Base-by-base conservation (phyloP, 2,329 filamentous ascomycete genomes). In the Ceratocystiopsis minuta region DNA sequence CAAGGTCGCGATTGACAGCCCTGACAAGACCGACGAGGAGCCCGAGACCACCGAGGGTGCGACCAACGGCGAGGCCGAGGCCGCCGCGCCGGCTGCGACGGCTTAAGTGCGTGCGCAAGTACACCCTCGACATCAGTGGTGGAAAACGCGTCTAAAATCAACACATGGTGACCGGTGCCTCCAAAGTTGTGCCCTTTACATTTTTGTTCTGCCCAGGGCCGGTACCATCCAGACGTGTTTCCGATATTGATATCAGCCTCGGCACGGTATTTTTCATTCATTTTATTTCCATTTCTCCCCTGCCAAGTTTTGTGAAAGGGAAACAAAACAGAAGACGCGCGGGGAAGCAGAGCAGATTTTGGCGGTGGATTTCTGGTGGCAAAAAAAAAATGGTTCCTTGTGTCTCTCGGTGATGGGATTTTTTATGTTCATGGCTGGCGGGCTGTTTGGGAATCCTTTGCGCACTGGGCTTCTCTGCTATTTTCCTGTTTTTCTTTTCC, bases 1-100 rank as follows among this genome's bases (percentile, higher is more conserved):
- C 74, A 98, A 98, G 82, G 87, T 98, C 60, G 90, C 90, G 59
- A 96, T 98, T 58, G 90, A 98, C 70, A 95, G 86, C 72, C 90
- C 90, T 50, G 88, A 92, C 67, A 98, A 96, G 80, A 78, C 75
- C 46, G 75, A 80, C 50, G 88, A 95, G 65, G 88, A 95, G 60
- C 76, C 81, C 56, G 80, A 70, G 55, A 64, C 64, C 48, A 61
- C 61, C 44, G 57, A 59, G 53, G 52, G 54, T 48, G 62, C 63
- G 55, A 52, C 57, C 51, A 62, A 64, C 51, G 62, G 58, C 46
- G 53, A 62, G 52, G 45, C 53, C 43, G 46, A 48, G 18, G 46
- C 51, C 37, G 46, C 51, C 31, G 43, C 37, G n/a, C 40, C 53
- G 32, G 38, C 42, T 17, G 45, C 53, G 40, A 52, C 60, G 43